Conservation (phyloP, 768 basidiomycete genomes). For the Trametes maxima region DNA sequence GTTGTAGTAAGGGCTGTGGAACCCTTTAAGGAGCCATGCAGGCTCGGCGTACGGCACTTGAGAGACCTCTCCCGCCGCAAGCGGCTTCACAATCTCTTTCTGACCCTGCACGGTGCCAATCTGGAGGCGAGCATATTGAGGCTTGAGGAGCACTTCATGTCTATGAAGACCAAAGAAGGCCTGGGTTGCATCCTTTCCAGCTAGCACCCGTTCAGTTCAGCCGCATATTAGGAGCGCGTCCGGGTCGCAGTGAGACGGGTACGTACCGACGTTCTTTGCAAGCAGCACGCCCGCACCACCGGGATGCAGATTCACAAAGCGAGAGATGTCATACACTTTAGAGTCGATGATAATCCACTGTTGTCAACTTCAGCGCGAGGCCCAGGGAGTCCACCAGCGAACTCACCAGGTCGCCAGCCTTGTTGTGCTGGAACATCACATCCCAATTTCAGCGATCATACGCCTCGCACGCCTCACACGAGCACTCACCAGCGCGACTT, state of each 20-base stretch:
- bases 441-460: background rate
- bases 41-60: constrained; percentile 86
- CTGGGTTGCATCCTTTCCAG: constrained; percentile 76
- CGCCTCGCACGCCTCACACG: too few relatives aligned
- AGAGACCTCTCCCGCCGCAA: constrained; percentile 64
- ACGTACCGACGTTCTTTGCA: constrained; percentile 64
- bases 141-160: constrained; percentile 73
- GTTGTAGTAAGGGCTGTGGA: constrained; percentile 76
- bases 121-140: constrained; percentile 71
- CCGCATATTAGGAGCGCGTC: background rate
- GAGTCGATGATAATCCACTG: constrained; percentile 85
- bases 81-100: constrained; percentile 54
- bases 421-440: constrained; percentile 72
- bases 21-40: constrained; percentile 72
- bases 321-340: constrained; percentile 80
- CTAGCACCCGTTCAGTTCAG: constrained; percentile 32
- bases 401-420: constrained; percentile 75
- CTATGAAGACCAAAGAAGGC: constrained; percentile 87
- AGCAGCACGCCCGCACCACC: constrained; percentile 77
- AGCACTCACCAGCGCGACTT: constrained; percentile 27
- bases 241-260: background rate
- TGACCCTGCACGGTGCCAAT: constrained; percentile 65
- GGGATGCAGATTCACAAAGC: constrained; percentile 86
- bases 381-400: background rate
- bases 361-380: background rate